Evolutionary conservation across 2,329 filamentous ascomycete genomes (phyloP).

Genomic region (Trichophyton schoenleinii): DNA sequence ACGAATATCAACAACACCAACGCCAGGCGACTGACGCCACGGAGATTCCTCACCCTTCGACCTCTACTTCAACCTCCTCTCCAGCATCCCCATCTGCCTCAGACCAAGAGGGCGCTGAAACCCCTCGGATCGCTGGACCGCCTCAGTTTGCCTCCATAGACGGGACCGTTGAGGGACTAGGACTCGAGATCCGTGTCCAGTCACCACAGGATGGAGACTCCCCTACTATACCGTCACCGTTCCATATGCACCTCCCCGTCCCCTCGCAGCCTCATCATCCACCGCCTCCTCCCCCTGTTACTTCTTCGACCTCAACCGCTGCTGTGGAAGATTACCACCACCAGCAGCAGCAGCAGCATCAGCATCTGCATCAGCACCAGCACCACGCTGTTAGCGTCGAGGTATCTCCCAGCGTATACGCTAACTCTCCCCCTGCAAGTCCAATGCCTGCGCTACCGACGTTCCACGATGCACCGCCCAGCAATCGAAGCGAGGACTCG

Average conservation of each 20-base stretch:
- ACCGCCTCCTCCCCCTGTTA: conserved; percentile 12
- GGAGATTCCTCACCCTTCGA: neutral
- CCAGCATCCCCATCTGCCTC: neutral
- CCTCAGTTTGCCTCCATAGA: conserved; percentile 16
- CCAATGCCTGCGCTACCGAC: conserved; percentile 10
- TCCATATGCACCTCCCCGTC: conserved; percentile 17
- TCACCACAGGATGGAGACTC: conserved; percentile 20
- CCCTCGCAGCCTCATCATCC: conserved; percentile 38
- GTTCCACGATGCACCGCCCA: conserved; percentile 17
- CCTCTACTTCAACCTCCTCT: neutral
- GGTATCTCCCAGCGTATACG: conserved; percentile 18
- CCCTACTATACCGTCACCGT: conserved; percentile 19
- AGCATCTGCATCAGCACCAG: conserved; percentile 10
- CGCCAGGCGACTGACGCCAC: neutral
- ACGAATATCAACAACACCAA: conserved; percentile 9
- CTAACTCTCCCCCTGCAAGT: conserved; percentile 10
- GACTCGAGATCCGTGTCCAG: conserved; percentile 33
- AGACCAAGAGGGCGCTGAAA: conserved; percentile 16
- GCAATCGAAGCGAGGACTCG: conserved; percentile 26
- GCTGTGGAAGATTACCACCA: neutral
- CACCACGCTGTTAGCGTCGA: conserved; percentile 8
- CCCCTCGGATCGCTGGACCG: conserved; percentile 17
- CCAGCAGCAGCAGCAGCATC: conserved; percentile 9
- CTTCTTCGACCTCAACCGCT: conserved; percentile 21
- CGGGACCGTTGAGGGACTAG: conserved; percentile 27